phyloP scores from a whole-genome alignment of 1,284 basidiomycete genomes.

The Rugosomyces carneus region DNA sequence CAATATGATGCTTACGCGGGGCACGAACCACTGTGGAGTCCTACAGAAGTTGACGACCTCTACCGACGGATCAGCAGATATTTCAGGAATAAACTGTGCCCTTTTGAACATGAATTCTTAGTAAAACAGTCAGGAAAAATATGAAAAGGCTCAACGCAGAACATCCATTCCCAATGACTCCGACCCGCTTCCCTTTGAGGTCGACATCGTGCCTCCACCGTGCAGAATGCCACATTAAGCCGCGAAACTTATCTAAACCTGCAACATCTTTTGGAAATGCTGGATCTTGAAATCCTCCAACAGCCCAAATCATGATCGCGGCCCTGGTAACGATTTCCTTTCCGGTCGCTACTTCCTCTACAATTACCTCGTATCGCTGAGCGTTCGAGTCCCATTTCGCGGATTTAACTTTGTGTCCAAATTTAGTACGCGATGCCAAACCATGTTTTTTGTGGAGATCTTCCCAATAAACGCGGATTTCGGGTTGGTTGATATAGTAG shows the following conservation, averaged over 20 bases:
- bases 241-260: constrained; percentile 43
- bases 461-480: constrained; percentile 47
- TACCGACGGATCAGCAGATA: constrained; percentile 42
- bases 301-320: constrained; percentile 37
- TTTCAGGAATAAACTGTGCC: constrained; percentile 48
- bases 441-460: constrained; percentile 37
- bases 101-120: constrained; percentile 24
- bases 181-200: constrained; percentile 47
- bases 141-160: constrained; percentile 36
- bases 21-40: constrained; percentile 44
- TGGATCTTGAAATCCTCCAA: constrained; percentile 41
- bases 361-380: constrained; percentile 33
- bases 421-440: constrained; percentile 33
- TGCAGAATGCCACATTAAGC: constrained; percentile 49
- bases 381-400: constrained; percentile 39
- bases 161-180: constrained; percentile 62
- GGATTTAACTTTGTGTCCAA: constrained; percentile 34
- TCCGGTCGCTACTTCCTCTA: constrained; percentile 31
- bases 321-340: constrained; percentile 28
- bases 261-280: constrained; percentile 38
- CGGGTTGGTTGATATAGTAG: constrained; percentile 39
- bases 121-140: background rate
- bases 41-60: constrained; percentile 48
- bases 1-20: constrained; percentile 30
- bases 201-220: constrained; percentile 51